These are phyloP conservation scores for Beauveria australis DNA, from an alignment of 2,329 filamentous ascomycete species.

Conservation along the genomic window DNA sequence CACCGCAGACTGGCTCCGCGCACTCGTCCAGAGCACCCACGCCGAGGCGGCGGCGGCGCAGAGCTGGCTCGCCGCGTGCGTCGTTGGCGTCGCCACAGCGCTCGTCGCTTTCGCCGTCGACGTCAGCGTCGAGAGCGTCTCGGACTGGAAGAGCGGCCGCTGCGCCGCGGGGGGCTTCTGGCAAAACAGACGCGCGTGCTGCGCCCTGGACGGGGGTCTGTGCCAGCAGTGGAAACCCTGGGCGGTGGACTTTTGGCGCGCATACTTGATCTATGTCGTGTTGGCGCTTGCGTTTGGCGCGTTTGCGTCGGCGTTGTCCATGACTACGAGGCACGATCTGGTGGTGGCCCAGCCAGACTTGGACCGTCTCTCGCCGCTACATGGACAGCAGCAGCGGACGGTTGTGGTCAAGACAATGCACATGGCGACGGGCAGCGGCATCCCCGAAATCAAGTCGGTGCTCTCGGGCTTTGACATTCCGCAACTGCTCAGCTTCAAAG, in stretches of 20 bases:
- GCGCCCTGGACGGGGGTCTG: slow-evolving; percentile 77
- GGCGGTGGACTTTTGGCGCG: slow-evolving; percentile 39
- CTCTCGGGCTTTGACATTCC: slow-evolving; percentile 88
- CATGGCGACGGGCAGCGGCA: slow-evolving; percentile 83
- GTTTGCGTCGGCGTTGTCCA: slow-evolving; percentile 57
- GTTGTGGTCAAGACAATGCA: slow-evolving; percentile 40
- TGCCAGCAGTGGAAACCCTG: slow-evolving; percentile 84
- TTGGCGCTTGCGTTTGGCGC: slow-evolving; percentile 53
- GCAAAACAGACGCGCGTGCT: slow-evolving; percentile 85
- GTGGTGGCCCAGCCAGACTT: slow-evolving; percentile 76
- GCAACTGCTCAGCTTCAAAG: slow-evolving; percentile 81
- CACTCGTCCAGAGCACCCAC: neutral
- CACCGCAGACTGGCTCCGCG: slow-evolving; percentile 1
- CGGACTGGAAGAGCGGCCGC: slow-evolving; percentile 89
- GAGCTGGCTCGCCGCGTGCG: slow-evolving; percentile 81
- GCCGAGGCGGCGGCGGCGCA: slow-evolving; percentile 37
- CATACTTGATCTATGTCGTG: slow-evolving; percentile 20
- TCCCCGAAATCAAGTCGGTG: slow-evolving; percentile 94
- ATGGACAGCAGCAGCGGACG: neutral
- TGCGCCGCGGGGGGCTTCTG: slow-evolving; percentile 80
- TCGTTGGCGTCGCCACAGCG: slow-evolving; percentile 77
- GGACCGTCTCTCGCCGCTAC: slow-evolving; percentile 10
- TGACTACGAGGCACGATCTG: slow-evolving; percentile 78
- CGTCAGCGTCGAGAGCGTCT: slow-evolving; percentile 85
- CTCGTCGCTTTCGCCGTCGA: slow-evolving; percentile 82